These are phyloP conservation scores for Lobulomyces angularis DNA, from an alignment of 192 early-diverging fungal species.

Conservation along the genomic window DNA sequence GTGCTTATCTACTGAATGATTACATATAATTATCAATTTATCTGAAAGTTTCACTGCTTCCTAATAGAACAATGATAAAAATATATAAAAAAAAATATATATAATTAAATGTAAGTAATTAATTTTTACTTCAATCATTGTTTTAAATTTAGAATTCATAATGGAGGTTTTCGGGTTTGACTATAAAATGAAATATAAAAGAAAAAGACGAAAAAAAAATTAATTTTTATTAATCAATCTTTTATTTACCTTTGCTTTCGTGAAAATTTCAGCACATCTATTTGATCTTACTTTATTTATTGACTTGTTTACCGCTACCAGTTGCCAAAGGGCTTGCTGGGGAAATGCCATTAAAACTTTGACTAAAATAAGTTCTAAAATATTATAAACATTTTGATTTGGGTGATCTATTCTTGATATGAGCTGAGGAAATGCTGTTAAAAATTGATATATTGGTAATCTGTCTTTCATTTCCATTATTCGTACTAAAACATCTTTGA, in stretches of 20 bases:
- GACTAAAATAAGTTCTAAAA: conserved; percentile 59
- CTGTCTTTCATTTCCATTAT: conserved; percentile 31
- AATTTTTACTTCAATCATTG: conserved; percentile 4
- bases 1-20: conserved; percentile 39
- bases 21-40: conserved; percentile 65
- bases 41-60: conserved; percentile 55
- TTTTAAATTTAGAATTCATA: too few relatives aligned
- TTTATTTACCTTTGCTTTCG: conserved; percentile 45
- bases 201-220: too few relatives aligned
- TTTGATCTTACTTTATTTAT: conserved; percentile 45
- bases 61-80: conserved; percentile 14
- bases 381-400: conserved; percentile 47
- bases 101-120: neutral
- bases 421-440: conserved; percentile 74
- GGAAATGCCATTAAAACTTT: conserved; percentile 60
- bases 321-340: conserved; percentile 78
- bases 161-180: too few relatives aligned
- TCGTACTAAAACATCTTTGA: conserved; percentile 4
- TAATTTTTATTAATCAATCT: too few relatives aligned
- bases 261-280: conserved; percentile 51
- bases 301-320: conserved; percentile 61
- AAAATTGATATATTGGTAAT: conserved; percentile 56
- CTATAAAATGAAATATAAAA: conserved; percentile 7
- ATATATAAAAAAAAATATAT: conserved; percentile 6
- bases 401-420: conserved; percentile 73